Evolutionary conservation across 2,329 filamentous ascomycete genomes (phyloP), one percentile per base, ranked within the genome.

Genomic region (Sporothrix euskadiensis): DNA sequence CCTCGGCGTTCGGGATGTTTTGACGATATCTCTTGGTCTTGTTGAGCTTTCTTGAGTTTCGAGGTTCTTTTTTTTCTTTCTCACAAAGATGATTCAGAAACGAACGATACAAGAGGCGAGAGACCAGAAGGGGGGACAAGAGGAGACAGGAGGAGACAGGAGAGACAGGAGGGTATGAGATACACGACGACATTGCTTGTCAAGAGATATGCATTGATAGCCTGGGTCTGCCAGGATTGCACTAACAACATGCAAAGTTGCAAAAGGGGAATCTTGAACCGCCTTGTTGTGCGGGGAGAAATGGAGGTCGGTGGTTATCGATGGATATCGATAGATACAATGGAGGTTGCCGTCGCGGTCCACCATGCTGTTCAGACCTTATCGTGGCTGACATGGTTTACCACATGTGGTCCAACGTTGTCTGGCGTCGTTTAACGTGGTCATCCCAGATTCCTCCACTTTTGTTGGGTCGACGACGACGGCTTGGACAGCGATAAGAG

Each of bases 1-100:
- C 39, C 61, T 66, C 61, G 61, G 61, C 22, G 61, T 66, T 66
- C 59, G 61, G 61, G 61, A 66, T 66, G 10, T 30, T 30, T 44
- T 14, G 8, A 12, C 9, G 59, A 14, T 16, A 30, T 66, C 41
- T 8, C 39, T 30, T 19, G 5, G 19, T 26, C 26, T 26, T 26
- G 26, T 26, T 26, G 26, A 26, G 26, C 2, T 47, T 56, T 52
- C 47, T n/a, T 52, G 47, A 19, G 16, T 52, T 12, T 49, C 44
- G 44, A 14, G 22, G 26, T 26, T 26, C 26, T 26, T 26, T 26
- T 26, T 26, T 56, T 30, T 30, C 30, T 22, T 22, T 30, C 52
- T 56, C 44, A 16, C 1, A 3, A 49, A 14, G 44, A 49, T 49
- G 14, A 49, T 49, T 16, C 14, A 49, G 14, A 19, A 49, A 49